Conservation (phyloP, 768 basidiomycete species). For the Russula compacta region DNA sequence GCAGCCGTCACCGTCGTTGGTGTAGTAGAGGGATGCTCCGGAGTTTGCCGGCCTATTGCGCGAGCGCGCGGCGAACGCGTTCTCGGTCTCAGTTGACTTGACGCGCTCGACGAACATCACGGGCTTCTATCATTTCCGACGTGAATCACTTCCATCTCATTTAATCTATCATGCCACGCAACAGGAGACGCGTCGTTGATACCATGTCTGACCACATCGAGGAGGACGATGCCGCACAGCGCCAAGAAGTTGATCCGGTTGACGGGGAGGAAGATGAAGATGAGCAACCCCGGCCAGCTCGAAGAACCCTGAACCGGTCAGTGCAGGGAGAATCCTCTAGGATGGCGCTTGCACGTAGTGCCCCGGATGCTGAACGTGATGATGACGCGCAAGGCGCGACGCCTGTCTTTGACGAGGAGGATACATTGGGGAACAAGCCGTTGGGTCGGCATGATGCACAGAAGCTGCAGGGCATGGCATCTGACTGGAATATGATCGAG, state of each 20-base stretch:
- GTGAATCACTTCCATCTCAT: not conserved
- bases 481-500: constrained; percentile 54
- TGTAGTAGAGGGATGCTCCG: not conserved
- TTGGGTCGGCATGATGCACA: constrained; percentile 42
- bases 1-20: not conserved
- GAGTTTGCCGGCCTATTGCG: constrained; percentile 1
- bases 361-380: constrained; percentile 23
- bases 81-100: no score
- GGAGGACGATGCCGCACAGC: constrained; percentile 36
- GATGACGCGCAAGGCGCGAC: constrained; percentile 29
- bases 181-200: constrained; percentile 34
- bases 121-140: not conserved
- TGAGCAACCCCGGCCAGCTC: constrained; percentile 30
- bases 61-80: not conserved
- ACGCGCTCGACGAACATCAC: no score
- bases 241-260: constrained; percentile 25
- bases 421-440: constrained; percentile 59
- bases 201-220: constrained; percentile 52
- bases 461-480: constrained; percentile 47
- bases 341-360: not conserved
- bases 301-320: constrained; percentile 21
- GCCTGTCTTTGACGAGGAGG: constrained; percentile 44
- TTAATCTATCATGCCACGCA: constrained; percentile 31
- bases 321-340: not conserved
- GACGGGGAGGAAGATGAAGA: constrained; percentile 37